These are phyloP conservation scores for Hymenotorrendiella dingleyae DNA, from an alignment of 2,329 filamentous ascomycete genomes.

Conservation along the genomic window DNA sequence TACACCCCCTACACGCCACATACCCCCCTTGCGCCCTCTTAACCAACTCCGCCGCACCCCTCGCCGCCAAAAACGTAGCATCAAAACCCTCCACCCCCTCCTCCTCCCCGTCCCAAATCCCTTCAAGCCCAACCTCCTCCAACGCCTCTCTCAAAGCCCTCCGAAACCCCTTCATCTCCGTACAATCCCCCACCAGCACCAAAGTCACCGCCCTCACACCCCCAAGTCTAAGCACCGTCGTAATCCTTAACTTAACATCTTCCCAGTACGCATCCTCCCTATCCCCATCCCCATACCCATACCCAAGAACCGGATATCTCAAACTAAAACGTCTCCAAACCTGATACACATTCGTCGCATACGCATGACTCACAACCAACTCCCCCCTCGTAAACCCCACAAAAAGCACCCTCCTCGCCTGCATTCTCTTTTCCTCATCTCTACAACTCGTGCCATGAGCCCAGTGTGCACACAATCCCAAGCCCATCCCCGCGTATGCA, in stretches of 20 bases:
- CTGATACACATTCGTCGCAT: not conserved
- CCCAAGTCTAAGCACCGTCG: not conserved
- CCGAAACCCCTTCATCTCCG: slow-evolving; percentile 6
- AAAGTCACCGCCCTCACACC: slow-evolving; percentile 17
- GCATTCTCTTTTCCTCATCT: slow-evolving; percentile 4
- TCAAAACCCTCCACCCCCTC: slow-evolving; percentile 2
- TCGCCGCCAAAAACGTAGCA: slow-evolving; percentile 9
- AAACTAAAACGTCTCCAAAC: not conserved
- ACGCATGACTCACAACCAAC: not conserved
- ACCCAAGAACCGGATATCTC: slow-evolving; percentile 4
- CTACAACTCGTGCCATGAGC: slow-evolving; percentile 5
- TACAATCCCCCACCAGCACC: slow-evolving; percentile 9
- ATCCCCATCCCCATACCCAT: not conserved
- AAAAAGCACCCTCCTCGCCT: not conserved
- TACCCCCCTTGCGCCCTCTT: slow-evolving; percentile 10
- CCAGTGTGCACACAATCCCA: slow-evolving; percentile 12
- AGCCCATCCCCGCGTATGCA: slow-evolving; percentile 10
- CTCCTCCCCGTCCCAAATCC: not conserved
- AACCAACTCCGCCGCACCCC: slow-evolving; percentile 14
- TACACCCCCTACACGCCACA: slow-evolving; percentile 4
- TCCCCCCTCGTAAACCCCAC: slow-evolving; percentile 8
- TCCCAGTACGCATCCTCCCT: slow-evolving; percentile 7
- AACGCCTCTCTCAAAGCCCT: slow-evolving; percentile 11
- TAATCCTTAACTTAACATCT: slow-evolving; percentile 3
- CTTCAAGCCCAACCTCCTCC: slow-evolving; percentile 1